A percentile compares a stretch with the other conserved stretches of the same genome.
phyloP scores from a whole-genome alignment of 75 land plant genomes.

The Gnetum montanum region DNA sequence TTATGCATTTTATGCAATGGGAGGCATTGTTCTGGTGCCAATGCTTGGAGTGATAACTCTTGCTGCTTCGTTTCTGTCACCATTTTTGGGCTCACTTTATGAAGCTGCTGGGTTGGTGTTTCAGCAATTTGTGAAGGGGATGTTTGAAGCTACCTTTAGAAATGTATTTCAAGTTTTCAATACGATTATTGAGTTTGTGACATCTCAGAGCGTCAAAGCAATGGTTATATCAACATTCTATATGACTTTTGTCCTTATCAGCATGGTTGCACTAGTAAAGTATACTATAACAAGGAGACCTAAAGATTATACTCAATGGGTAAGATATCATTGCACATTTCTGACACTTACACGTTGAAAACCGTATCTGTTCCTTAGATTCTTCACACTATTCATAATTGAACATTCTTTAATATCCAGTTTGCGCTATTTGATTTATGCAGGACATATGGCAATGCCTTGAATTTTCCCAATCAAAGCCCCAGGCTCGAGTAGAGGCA shows the following conservation, averaged over 20 bases:
- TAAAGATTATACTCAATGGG: conserved; percentile 85
- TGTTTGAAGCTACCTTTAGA: conserved; percentile 21
- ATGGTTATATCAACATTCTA: conserved; percentile 30
- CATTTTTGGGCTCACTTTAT: conserved; percentile 4
- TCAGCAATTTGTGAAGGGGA: conserved; percentile 12
- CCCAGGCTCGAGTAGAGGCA: conserved; percentile 93
- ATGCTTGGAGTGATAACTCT: conserved; percentile 42
- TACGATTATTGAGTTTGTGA: conserved; percentile 19
- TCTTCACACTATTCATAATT: conserved; percentile 3
- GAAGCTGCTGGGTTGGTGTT: neutral
- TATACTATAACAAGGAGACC: conserved; percentile 83
- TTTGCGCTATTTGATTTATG: neutral
- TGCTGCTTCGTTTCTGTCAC: conserved; percentile 7
- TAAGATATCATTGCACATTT: conserved; percentile 11
- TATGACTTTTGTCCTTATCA: conserved; percentile 40
- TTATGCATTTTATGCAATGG: conserved; percentile 52
- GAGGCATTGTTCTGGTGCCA: conserved; percentile 56
- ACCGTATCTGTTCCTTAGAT: too few relatives aligned
- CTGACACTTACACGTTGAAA: too few relatives aligned
- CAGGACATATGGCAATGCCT: conserved; percentile 98
- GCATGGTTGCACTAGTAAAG: conserved; percentile 62
- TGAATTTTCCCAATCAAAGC: conserved; percentile 89
- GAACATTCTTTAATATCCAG: neutral
- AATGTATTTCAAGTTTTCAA: conserved; percentile 11
- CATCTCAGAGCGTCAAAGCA: conserved; percentile 38